A percentile compares a stretch with the other conserved stretches of the same genome.
Evolutionary conservation across 805 yeast species (phyloP).

Genomic region (Yamadazyma kitorensis): DNA sequence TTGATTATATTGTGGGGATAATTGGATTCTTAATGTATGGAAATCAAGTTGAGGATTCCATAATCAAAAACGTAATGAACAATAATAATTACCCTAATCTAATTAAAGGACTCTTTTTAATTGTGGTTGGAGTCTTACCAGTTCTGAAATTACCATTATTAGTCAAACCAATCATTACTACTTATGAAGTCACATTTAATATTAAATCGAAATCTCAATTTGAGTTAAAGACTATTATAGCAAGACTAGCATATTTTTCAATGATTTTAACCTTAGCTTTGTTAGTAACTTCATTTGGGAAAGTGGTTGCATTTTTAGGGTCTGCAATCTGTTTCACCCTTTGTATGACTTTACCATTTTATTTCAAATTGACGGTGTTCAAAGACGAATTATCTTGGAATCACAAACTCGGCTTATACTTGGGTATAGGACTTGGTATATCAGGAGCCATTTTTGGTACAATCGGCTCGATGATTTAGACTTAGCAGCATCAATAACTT

Average conservation of each 20-base stretch:
- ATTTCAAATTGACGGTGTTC: conserved; percentile 30
- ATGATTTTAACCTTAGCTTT: conserved; percentile 24
- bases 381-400: conserved; percentile 16
- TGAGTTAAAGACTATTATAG: background rate
- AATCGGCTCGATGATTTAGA: conserved; percentile 10
- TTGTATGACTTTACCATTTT: conserved; percentile 38
- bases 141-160: conserved; percentile 41
- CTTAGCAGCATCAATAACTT: background rate
- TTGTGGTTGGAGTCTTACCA: conserved; percentile 38
- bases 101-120: conserved; percentile 34
- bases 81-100: conserved; percentile 67
- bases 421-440: conserved; percentile 20
- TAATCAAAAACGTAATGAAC: conserved; percentile 70
- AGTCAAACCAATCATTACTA: conserved; percentile 37
- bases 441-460: conserved; percentile 23
- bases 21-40: conserved; percentile 85
- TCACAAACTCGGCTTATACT: conserved; percentile 11
- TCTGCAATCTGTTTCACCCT: conserved; percentile 40
- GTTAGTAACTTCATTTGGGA: conserved; percentile 37
- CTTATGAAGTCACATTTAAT: conserved; percentile 28
- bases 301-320: conserved; percentile 40
- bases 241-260: conserved; percentile 23
- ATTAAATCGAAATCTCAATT: background rate
- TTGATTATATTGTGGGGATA: conserved; percentile 61
- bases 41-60: conserved; percentile 58